Conservation (phyloP, 495 filamentous ascomycete species). For the Daldinia vernicosa region DNA sequence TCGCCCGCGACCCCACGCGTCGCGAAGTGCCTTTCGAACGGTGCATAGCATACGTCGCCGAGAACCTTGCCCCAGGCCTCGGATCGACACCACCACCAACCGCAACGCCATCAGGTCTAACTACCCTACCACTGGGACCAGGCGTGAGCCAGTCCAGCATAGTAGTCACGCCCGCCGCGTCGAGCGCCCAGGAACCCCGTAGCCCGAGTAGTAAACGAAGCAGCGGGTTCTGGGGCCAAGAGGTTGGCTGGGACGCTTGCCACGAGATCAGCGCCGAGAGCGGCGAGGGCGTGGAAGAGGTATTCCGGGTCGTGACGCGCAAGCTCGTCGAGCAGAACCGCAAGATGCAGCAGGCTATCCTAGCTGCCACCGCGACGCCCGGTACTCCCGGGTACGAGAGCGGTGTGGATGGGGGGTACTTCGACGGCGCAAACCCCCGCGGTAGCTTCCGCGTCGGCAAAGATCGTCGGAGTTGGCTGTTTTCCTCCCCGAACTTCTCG, state of each 20-base stretch:
- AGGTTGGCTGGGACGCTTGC: constrained; percentile 94
- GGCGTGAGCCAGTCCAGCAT: constrained; percentile 37
- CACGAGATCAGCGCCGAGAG: constrained; percentile 95
- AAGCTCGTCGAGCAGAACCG: constrained; percentile 94
- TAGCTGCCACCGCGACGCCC: constrained; percentile 53
- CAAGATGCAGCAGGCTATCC: constrained; percentile 67
- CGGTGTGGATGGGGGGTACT: constrained; percentile 48
- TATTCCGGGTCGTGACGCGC: constrained; percentile 92
- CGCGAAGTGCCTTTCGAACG: constrained; percentile 91
- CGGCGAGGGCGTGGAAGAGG: constrained; percentile 96
- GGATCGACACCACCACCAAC: constrained; percentile 72
- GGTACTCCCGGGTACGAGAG: constrained; percentile 46
- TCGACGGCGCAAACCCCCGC: constrained; percentile 55
- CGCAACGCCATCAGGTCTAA: constrained; percentile 51
- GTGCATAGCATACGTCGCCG: constrained; percentile 93
- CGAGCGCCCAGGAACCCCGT: constrained; percentile 57
- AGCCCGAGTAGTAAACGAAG: constrained; percentile 80
- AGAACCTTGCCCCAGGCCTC: constrained; percentile 77
- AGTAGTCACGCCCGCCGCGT: constrained; percentile 38
- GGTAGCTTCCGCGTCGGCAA: constrained; percentile 70
- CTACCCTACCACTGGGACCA: constrained; percentile 31
- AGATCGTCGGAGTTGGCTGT: constrained; percentile 70
- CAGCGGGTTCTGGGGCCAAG: constrained; percentile 88
- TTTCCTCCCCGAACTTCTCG: constrained; percentile 61
- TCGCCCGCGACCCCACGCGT: constrained; percentile 76